A percentile compares a stretch with the other conserved stretches of the same genome.
These are phyloP conservation scores for Populus hybrid DNA, from an alignment of 441 rosid genomes.

Conservation along the genomic window DNA sequence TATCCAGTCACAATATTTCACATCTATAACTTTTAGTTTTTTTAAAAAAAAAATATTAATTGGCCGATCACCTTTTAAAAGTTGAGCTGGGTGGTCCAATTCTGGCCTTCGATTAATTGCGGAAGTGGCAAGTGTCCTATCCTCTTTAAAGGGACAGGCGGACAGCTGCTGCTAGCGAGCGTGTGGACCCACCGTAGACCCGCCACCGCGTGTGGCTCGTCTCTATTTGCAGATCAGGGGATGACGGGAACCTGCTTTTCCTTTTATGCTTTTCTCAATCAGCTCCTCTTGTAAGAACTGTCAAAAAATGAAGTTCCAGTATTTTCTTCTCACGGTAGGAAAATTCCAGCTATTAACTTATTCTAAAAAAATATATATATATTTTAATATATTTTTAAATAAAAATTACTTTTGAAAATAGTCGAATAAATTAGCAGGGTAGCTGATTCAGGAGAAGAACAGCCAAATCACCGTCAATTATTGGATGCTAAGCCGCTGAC, in stretches of 20 bases:
- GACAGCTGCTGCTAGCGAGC: not conserved
- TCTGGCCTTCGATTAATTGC: constrained; percentile 4
- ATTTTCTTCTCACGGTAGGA: too few relatives aligned
- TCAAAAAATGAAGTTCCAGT: too few relatives aligned
- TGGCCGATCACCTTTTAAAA: constrained; percentile 19
- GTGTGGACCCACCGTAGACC: constrained; percentile 4
- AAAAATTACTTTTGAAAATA: too few relatives aligned
- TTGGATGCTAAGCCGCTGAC: not conserved
- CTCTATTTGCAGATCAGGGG: too few relatives aligned
- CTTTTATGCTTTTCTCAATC: not conserved
- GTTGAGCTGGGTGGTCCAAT: not conserved
- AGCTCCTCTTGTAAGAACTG: too few relatives aligned
- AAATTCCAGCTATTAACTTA: too few relatives aligned
- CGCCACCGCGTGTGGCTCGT: too few relatives aligned
- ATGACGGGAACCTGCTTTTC: not conserved
- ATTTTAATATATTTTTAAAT: too few relatives aligned
- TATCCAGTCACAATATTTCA: too few relatives aligned
- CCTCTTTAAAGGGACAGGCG: not conserved
- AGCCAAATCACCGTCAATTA: not conserved
- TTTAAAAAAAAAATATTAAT: not conserved
- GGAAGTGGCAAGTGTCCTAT: not conserved
- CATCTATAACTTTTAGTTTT: too few relatives aligned
- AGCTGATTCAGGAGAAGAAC: not conserved
- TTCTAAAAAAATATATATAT: too few relatives aligned
- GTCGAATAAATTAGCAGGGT: not conserved